Conservation (phyloP, 495 filamentous ascomycete genomes). For the Acidiella bohemica region DNA sequence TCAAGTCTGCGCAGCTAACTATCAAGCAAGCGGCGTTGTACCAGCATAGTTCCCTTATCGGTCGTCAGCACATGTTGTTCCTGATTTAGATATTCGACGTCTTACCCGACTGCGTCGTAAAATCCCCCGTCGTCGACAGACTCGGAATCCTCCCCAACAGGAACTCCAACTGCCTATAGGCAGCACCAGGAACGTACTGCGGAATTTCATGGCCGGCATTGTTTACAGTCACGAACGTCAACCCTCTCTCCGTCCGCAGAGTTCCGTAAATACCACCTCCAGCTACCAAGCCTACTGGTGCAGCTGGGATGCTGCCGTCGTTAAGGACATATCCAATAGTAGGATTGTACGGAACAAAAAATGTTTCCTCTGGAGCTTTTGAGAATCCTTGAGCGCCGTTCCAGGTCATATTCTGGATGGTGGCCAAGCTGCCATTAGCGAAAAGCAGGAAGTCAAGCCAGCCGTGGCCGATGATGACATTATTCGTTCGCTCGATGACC, state of each 20-base stretch:
- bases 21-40: too few species aligned
- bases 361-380: conserved; percentile 36
- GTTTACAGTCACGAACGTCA: conserved; percentile 51
- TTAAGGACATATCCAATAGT: conserved; percentile 14
- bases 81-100: too few species aligned
- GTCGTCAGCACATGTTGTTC: too few species aligned
- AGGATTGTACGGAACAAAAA: conserved; percentile 53
- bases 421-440: conserved; percentile 52
- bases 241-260: conserved; percentile 49
- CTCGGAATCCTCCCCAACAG: conserved; percentile 21
- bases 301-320: conserved; percentile 11
- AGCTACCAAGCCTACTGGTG: conserved; percentile 28
- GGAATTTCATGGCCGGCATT: conserved; percentile 54
- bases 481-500: conserved; percentile 55
- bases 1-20: too few species aligned
- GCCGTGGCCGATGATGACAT: conserved; percentile 57
- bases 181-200: conserved; percentile 46
- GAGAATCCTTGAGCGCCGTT: conserved; percentile 54
- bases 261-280: conserved; percentile 48
- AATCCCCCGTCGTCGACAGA: conserved; percentile 4
- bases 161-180: conserved; percentile 26
- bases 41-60: too few species aligned
- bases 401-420: conserved; percentile 79
- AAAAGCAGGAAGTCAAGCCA: conserved; percentile 48
- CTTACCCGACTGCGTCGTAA: conserved; percentile 7